Conservation (phyloP, 305 asterid species). For the Salvia sclarea region DNA sequence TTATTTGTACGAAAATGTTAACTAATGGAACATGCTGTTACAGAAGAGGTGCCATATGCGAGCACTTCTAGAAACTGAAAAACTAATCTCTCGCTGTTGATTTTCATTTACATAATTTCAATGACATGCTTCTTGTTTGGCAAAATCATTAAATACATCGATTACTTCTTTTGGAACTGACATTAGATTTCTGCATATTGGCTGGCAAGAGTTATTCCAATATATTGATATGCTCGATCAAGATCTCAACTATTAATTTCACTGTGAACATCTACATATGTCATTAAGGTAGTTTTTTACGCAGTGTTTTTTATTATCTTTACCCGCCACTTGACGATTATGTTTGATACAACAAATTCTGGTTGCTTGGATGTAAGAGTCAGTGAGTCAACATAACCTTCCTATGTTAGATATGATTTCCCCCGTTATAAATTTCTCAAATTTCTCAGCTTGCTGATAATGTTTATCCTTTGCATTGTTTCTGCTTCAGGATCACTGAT, state of each 20-base stretch:
- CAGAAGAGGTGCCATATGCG: not conserved
- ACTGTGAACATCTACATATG: not conserved
- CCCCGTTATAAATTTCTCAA: slow-evolving; percentile 1
- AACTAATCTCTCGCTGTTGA: slow-evolving; percentile 1
- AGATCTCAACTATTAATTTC: not conserved
- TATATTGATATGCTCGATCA: not conserved
- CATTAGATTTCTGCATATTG: not conserved
- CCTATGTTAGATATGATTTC: slow-evolving; percentile 7
- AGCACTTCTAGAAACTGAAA: not conserved
- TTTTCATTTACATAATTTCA: not conserved
- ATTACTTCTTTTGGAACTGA: not conserved
- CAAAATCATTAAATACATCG: not conserved
- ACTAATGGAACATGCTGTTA: not conserved
- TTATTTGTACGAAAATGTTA: not conserved
- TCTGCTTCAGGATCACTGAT: slow-evolving; percentile 76
- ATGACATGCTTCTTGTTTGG: not conserved
- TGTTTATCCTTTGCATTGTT: slow-evolving; percentile 31
- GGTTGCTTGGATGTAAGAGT: not conserved
- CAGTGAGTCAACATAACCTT: slow-evolving; percentile 7
- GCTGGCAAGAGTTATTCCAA: not conserved
- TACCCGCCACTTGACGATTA: slow-evolving; percentile 8
- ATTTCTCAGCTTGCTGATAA: slow-evolving; percentile 15
- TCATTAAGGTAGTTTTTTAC: not conserved
- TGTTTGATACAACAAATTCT: slow-evolving; percentile 17
- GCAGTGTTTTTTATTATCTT: not conserved